Evolutionary conservation across 352 stramenopile species (phyloP).

Genomic region (Phytophthora ramorum): DNA sequence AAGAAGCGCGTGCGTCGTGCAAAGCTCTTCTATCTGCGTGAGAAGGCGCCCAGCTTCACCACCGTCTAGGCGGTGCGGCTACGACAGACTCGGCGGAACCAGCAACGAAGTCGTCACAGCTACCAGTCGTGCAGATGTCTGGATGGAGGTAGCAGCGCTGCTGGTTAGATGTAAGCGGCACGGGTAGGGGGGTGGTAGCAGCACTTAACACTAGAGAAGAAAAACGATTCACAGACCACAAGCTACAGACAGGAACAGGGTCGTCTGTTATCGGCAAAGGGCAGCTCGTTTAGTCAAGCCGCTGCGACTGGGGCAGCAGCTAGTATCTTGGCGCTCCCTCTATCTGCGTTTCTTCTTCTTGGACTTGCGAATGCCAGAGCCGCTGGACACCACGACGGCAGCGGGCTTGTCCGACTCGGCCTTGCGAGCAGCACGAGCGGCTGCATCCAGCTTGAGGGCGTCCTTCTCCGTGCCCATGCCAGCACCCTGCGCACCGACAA

Average conservation of each 20-base stretch:
- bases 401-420: conserved; percentile 65
- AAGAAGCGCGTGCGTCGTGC: conserved; percentile 91
- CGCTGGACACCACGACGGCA: conserved; percentile 60
- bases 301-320: conserved; percentile 8
- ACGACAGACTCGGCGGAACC: conserved; percentile 20
- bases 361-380: conserved; percentile 78
- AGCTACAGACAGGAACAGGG: conserved; percentile 23
- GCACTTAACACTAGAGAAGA: conserved; percentile 38
- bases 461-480: conserved; percentile 86
- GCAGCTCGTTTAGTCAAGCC: conserved; percentile 14
- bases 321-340: conserved; percentile 24
- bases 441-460: conserved; percentile 81
- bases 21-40: conserved; percentile 91
- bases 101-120: neutral
- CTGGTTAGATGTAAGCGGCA: conserved; percentile 31
- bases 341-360: conserved; percentile 91
- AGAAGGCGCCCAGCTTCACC: conserved; percentile 85
- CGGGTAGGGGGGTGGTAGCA: conserved; percentile 14
- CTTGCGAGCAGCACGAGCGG: conserved; percentile 78
- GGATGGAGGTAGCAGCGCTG: neutral
- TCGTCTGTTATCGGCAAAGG: conserved; percentile 27
- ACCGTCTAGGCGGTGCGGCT: conserved; percentile 62
- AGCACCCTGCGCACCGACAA: conserved; percentile 81
- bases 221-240: conserved; percentile 33
- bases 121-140: neutral